A percentile compares a stretch with the other conserved stretches of the same genome.
phyloP scores from a whole-genome alignment of 768 basidiomycete genomes.

The Tulasnella sp. region DNA sequence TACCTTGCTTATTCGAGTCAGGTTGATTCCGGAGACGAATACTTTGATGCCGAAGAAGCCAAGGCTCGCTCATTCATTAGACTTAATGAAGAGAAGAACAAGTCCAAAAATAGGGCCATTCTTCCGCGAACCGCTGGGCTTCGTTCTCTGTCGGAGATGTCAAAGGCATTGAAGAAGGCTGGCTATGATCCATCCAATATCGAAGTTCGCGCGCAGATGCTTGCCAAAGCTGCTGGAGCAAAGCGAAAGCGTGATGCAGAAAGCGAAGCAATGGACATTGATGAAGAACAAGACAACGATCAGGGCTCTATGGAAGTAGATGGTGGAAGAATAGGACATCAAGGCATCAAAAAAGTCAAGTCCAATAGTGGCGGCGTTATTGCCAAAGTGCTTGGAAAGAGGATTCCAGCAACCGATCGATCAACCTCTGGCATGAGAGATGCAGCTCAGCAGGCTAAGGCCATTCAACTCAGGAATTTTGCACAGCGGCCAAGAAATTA shows the following conservation, averaged over 20 bases:
- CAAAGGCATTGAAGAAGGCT: conserved; percentile 66
- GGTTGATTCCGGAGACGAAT: conserved; percentile 61
- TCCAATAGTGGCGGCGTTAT: conserved; percentile 36
- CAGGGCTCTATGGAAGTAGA: conserved; percentile 33
- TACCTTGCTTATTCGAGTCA: conserved; percentile 7
- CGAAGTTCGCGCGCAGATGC: conserved; percentile 71
- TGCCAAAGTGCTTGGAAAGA: conserved; percentile 36
- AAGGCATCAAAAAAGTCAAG: conserved; percentile 12
- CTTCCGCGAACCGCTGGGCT: conserved; percentile 52
- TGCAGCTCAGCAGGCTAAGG: conserved; percentile 58
- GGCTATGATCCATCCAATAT: conserved; percentile 82
- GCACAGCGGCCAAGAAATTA: conserved; percentile 78
- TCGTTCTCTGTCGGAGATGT: conserved; percentile 58
- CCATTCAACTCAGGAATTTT: conserved; percentile 70
- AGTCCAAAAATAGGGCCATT: conserved; percentile 76
- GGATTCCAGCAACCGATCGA: conserved; percentile 57
- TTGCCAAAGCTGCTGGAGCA: conserved; percentile 54
- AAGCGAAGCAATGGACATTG: conserved; percentile 48
- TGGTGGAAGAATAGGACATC: conserved; percentile 34
- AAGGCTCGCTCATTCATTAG: conserved; percentile 48
- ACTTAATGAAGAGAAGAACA: conserved; percentile 68
- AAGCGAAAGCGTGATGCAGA: conserved; percentile 58
- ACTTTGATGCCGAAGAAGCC: conserved; percentile 56
- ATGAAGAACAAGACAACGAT: conserved; percentile 29
- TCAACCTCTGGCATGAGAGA: conserved; percentile 69